Percentiles rank a stretch among this genome's conserved stretches.
Conservation (phyloP, 2,329 filamentous ascomycete genomes). For the Didymella lethalis region DNA sequence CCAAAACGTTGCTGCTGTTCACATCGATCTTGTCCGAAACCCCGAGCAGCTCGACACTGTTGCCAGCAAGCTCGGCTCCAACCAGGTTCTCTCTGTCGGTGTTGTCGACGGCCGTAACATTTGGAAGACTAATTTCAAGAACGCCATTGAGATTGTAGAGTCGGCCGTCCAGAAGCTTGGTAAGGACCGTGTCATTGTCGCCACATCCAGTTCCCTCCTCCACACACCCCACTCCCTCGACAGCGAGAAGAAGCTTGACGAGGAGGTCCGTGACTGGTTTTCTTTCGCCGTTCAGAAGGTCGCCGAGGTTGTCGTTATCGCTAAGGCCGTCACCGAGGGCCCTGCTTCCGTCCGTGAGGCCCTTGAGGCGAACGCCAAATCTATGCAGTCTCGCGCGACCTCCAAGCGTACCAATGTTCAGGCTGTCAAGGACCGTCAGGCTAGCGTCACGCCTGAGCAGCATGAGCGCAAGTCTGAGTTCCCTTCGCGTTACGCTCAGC, state of each 20-base stretch:
- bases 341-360: slow-evolving; percentile 84
- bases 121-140: slow-evolving; percentile 99
- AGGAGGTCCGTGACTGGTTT: slow-evolving; percentile 97
- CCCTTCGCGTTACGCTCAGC: slow-evolving; percentile 81
- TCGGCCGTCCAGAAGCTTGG: slow-evolving; percentile 92
- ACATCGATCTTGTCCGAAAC: slow-evolving; percentile 97
- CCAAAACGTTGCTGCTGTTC: slow-evolving; percentile 79
- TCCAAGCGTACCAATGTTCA: slow-evolving; percentile 97
- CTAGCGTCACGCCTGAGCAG: slow-evolving; percentile 80
- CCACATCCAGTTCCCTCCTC: slow-evolving; percentile 95
- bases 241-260: slow-evolving; percentile 97
- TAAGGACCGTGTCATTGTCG: slow-evolving; percentile 96
- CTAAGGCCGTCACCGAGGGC: slow-evolving; percentile 95
- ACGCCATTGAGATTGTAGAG: slow-evolving; percentile 90
- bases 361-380: slow-evolving; percentile 97
- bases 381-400: slow-evolving; percentile 86
- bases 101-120: slow-evolving; percentile 99
- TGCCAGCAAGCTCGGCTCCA: slow-evolving; percentile 79
- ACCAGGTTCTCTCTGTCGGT: slow-evolving; percentile 92
- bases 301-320: slow-evolving; percentile 86
- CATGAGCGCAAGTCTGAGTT: slow-evolving; percentile 95
- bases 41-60: slow-evolving; percentile 95
- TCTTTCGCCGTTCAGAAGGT: slow-evolving; percentile 97
- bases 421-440: slow-evolving; percentile 94
- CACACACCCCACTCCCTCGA: slow-evolving; percentile 98